These are phyloP conservation scores for Cutaneotrichosporon sp. DNA, from an alignment of 1,284 basidiomycete genomes.

Conservation along the genomic window DNA sequence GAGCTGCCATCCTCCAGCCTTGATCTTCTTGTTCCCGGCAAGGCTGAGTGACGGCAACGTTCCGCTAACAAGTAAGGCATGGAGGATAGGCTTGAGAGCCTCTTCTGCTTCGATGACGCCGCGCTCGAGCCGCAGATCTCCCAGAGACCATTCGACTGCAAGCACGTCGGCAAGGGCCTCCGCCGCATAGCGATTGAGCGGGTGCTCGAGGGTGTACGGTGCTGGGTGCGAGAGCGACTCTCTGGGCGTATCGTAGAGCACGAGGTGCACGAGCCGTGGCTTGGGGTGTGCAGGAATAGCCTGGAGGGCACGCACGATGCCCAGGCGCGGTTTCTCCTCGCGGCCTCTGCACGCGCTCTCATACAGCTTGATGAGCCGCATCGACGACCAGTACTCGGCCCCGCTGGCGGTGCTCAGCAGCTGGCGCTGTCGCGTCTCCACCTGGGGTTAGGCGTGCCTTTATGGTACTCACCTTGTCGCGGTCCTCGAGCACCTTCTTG, in stretches of 20 bases:
- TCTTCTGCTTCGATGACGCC: conserved; percentile 75
- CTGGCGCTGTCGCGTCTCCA: conserved; percentile 61
- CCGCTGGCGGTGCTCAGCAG: conserved; percentile 55
- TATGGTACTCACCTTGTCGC: conserved; percentile 33
- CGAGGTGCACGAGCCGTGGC: conserved; percentile 41
- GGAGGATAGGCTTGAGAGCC: conserved; percentile 83
- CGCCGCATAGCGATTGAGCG: conserved; percentile 67
- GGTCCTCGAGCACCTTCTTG: conserved; percentile 59
- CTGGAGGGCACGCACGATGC: conserved; percentile 69
- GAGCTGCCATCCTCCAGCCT: conserved; percentile 72
- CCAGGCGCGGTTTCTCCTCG: conserved; percentile 63
- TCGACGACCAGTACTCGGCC: conserved; percentile 50
- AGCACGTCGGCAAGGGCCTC: conserved; percentile 84
- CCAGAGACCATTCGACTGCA: conserved; percentile 81
- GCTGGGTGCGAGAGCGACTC: conserved; percentile 13
- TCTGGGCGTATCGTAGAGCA: conserved; percentile 27
- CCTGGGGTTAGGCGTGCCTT: conserved; percentile 30
- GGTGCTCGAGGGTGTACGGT: conserved; percentile 49
- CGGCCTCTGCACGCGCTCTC: conserved; percentile 50
- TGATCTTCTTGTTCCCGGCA: conserved; percentile 80
- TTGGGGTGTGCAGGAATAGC: conserved; percentile 33
- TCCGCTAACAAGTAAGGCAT: conserved; percentile 81
- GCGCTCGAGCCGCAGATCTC: conserved; percentile 72
- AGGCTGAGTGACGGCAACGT: conserved; percentile 80
- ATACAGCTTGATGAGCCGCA: conserved; percentile 47